Evolutionary conservation across 768 basidiomycete genomes (phyloP).

Genomic region (Lactarius deliciosus): DNA sequence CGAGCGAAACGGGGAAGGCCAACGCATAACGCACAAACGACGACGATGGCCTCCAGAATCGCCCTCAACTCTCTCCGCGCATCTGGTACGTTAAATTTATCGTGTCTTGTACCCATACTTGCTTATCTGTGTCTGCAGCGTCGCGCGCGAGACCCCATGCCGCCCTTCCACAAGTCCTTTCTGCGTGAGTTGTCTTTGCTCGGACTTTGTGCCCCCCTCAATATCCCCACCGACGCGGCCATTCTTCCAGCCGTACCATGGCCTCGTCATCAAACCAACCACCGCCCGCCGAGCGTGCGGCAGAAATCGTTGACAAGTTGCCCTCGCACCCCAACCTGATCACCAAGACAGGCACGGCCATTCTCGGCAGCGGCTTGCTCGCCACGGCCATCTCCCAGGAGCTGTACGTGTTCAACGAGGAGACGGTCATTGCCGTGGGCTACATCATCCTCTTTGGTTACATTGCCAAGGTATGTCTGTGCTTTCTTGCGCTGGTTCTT

Average conservation of each 20-base stretch:
- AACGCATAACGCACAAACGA: slow-evolving; percentile 13
- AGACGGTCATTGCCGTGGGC: slow-evolving; percentile 84
- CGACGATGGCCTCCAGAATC: slow-evolving; percentile 35
- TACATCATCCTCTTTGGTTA: slow-evolving; percentile 80
- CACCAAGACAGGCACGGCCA: slow-evolving; percentile 92
- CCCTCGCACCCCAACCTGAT: slow-evolving; percentile 83
- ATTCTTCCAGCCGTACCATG: slow-evolving; percentile 1
- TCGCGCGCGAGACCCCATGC: slow-evolving; percentile 38
- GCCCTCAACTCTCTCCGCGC: slow-evolving; percentile 32
- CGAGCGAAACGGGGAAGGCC: not conserved
- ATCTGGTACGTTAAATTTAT: slow-evolving; percentile 24
- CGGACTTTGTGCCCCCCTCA: slow-evolving; percentile 25
- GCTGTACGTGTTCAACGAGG: slow-evolving; percentile 96
- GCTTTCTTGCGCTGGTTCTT: slow-evolving; percentile 1
- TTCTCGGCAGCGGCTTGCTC: slow-evolving; percentile 84
- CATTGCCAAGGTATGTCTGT: slow-evolving; percentile 67
- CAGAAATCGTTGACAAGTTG: slow-evolving; percentile 84
- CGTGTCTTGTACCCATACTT: not conserved
- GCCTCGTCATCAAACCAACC: slow-evolving; percentile 59
- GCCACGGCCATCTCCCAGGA: slow-evolving; percentile 96
- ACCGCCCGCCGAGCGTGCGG: slow-evolving; percentile 82
- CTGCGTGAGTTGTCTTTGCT: slow-evolving; percentile 43
- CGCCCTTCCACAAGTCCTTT: slow-evolving; percentile 45
- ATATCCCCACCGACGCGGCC: not conserved
- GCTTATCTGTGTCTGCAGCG: slow-evolving; percentile 15